Evolutionary conservation across 2,329 filamentous ascomycete species (phyloP).

Genomic region (Hymenoscyphus repandus): DNA sequence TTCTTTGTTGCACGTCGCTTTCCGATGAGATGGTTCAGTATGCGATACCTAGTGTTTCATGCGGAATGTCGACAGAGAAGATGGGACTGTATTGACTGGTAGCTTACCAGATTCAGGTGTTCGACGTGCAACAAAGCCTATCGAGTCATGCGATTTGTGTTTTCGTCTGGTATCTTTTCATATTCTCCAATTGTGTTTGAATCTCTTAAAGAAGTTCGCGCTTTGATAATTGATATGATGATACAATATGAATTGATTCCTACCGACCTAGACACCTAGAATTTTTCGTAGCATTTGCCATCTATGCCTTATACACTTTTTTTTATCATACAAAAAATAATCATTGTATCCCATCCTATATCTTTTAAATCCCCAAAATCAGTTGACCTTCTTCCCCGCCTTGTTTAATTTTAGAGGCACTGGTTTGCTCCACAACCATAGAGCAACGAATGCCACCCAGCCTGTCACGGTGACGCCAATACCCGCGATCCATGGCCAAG

Average conservation of each 20-base stretch:
- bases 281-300: conserved; percentile 8
- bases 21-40: too few relatives aligned
- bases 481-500: conserved; percentile 91
- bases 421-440: conserved; percentile 81
- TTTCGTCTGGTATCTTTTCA: too few relatives aligned
- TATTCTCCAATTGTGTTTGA: background rate
- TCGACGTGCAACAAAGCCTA: too few relatives aligned
- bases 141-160: too few relatives aligned
- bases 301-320: conserved; percentile 21
- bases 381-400: conserved; percentile 38
- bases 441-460: conserved; percentile 75
- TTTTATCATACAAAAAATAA: conserved; percentile 25
- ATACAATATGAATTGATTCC: background rate
- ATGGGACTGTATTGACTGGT: too few relatives aligned
- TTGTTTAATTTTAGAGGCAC: conserved; percentile 29
- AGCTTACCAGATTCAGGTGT: too few relatives aligned
- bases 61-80: too few relatives aligned
- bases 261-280: background rate
- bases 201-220: background rate
- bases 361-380: conserved; percentile 5
- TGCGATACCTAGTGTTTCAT: too few relatives aligned
- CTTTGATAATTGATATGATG: background rate
- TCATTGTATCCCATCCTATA: background rate
- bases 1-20: too few relatives aligned
- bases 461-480: conserved; percentile 78